These are phyloP conservation scores for Stagonosporopsis cucurbitacearum DNA, from an alignment of 2,329 filamentous ascomycete genomes.

Conservation along the genomic window DNA sequence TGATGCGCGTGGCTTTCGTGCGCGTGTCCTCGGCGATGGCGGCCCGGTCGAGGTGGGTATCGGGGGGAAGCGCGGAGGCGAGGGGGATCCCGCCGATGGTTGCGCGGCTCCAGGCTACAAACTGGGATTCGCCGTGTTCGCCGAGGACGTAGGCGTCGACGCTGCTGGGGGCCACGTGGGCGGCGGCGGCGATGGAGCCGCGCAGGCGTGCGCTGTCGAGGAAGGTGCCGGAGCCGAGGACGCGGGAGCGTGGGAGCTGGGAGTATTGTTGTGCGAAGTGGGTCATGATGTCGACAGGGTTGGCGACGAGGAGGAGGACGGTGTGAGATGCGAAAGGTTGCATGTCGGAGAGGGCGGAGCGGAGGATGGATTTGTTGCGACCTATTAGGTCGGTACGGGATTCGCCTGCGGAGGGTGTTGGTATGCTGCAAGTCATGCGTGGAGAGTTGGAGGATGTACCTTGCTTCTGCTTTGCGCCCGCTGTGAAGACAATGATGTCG, in stretches of 20 bases:
- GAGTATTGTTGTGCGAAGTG: constrained; percentile 29
- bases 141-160: constrained; percentile 29
- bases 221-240: constrained; percentile 31
- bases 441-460: constrained; percentile 1
- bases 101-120: constrained; percentile 26
- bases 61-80: not conserved
- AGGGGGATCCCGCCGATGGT: constrained; percentile 22
- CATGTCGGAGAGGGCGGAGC: constrained; percentile 30
- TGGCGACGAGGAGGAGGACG: constrained; percentile 28
- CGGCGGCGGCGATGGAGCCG: constrained; percentile 20
- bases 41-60: constrained; percentile 6
- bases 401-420: constrained; percentile 19
- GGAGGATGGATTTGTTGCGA: constrained; percentile 30
- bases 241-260: constrained; percentile 19
- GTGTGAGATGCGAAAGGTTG: constrained; percentile 25
- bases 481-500: constrained; percentile 32
- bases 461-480: constrained; percentile 31
- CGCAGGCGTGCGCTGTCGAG: constrained; percentile 30
- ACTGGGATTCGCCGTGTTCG: constrained; percentile 28
- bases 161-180: constrained; percentile 17
- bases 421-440: not conserved
- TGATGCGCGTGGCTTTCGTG: constrained; percentile 25
- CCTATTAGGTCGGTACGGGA: constrained; percentile 29
- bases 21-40: constrained; percentile 22
- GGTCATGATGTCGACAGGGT: constrained; percentile 32